These are phyloP conservation scores for Saksenaea oblongispora DNA, from an alignment of 371 early-diverging fungal genomes.

Conservation along the genomic window DNA sequence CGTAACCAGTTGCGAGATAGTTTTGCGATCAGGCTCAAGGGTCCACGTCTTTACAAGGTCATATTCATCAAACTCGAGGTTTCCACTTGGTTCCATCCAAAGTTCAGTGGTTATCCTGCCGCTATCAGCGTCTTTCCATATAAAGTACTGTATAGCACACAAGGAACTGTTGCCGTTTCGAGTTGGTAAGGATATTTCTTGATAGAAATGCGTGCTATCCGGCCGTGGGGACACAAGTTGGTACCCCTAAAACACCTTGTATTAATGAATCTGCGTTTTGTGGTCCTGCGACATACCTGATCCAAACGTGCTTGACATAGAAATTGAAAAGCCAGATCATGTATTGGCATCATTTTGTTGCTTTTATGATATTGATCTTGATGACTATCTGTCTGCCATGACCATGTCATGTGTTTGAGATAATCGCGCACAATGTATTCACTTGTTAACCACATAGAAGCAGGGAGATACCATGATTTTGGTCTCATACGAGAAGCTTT, in stretches of 20 bases:
- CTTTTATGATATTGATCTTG: slow-evolving; percentile 56
- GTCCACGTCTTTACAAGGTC: slow-evolving; percentile 53
- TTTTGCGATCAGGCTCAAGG: slow-evolving; percentile 57
- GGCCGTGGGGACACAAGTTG: slow-evolving; percentile 58
- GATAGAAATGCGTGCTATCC: slow-evolving; percentile 70
- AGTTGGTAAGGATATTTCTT: slow-evolving; percentile 45
- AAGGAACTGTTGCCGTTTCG: slow-evolving; percentile 25
- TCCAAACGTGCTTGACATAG: slow-evolving; percentile 70
- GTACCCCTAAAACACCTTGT: slow-evolving; percentile 24
- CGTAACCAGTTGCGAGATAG: slow-evolving; percentile 69
- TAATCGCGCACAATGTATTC: slow-evolving; percentile 62
- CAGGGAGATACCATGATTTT: slow-evolving; percentile 45
- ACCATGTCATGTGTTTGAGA: slow-evolving; percentile 64
- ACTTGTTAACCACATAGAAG: slow-evolving; percentile 39
- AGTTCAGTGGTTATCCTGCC: slow-evolving; percentile 70
- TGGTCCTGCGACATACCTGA: slow-evolving; percentile 43
- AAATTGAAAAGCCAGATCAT: slow-evolving; percentile 73
- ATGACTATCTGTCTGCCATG: slow-evolving; percentile 61
- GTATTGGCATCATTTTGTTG: slow-evolving; percentile 60
- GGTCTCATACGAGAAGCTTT: slow-evolving; percentile 2
- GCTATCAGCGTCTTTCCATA: slow-evolving; percentile 61
- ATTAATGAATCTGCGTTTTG: not conserved
- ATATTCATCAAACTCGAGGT: slow-evolving; percentile 29
- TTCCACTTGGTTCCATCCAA: slow-evolving; percentile 74
- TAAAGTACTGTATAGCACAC: slow-evolving; percentile 68